Base-by-base conservation (phyloP, 306 rosid species). In the Lathyrus oleraceus region DNA sequence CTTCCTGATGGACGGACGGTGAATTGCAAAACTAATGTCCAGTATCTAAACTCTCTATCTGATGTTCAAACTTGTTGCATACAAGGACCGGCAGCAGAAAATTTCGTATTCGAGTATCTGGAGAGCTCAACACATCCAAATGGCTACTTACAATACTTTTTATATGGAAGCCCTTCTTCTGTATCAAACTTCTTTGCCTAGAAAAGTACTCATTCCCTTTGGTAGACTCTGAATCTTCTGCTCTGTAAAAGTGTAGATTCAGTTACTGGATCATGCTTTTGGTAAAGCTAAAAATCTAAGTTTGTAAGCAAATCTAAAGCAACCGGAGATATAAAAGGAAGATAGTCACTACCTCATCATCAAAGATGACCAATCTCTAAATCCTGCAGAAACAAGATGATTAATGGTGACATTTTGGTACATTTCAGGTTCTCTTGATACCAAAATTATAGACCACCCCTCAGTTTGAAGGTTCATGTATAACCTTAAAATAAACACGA, bases 391-490 rank as follows among this genome's bases (percentile, higher is more conserved):
- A 66, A 69, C 21, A 76, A 92, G 96, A 61, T 52, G 68, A 71
- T 83, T 77, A 57, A 43, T 65, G 54, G 89, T 85, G 72, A 77
- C 64, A 61, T 87, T 86, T 68, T 74, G 73, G 61, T 65, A 72
- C 32, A 57, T 80, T 54, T 30, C 79, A 12, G 86, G 70, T 51
- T 82, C 79, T 83, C 96, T 87, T 38, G 95, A 87, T 36, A 86
- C 38, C 69, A 89, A 78, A 71, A 84, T 80, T 67, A 89, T 70
- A n/a, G 95, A 79, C 96, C 98, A 92, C 10, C 96, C 86, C 27
- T 70, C 65, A 76, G 81, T 70, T 65, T 79, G 76, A 54, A 92
- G 88, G 75, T 86, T 81, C 73, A 10, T 69, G 81, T 70, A 85
- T 52, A 86, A 68, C 77, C 80, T 75, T 40, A 82, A 69, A 56